Conservation (phyloP, 352 stramenopile genomes). For the Lagenidium sp. region DNA sequence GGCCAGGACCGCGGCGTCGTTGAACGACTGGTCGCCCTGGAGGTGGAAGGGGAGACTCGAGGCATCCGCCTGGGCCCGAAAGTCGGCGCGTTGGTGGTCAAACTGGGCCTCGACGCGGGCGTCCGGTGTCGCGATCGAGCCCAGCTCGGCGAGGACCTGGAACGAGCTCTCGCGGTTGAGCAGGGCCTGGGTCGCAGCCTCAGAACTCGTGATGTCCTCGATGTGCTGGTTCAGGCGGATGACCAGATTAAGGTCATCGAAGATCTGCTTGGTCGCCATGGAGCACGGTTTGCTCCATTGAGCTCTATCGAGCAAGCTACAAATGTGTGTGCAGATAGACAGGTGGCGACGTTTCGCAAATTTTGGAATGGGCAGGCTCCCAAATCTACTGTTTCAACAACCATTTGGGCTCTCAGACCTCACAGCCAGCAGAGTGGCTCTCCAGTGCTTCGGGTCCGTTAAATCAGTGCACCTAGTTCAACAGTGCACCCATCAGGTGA, state of each 20-base stretch:
- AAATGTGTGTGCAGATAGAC: too few relatives aligned
- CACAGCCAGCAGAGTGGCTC: too few relatives aligned
- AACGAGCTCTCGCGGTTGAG: slow-evolving; percentile 46
- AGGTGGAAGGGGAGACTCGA: slow-evolving; percentile 61
- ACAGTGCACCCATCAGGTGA: too few relatives aligned
- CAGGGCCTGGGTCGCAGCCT: slow-evolving; percentile 11
- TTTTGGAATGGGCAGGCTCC: too few relatives aligned
- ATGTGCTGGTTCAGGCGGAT: slow-evolving; percentile 66
- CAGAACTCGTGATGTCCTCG: slow-evolving; percentile 21
- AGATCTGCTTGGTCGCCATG: slow-evolving; percentile 45
- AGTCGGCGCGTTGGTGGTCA: slow-evolving; percentile 43
- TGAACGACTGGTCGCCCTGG: slow-evolving; percentile 58
- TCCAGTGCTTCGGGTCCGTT: too few relatives aligned
- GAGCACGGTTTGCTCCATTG: too few relatives aligned
- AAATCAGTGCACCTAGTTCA: too few relatives aligned
- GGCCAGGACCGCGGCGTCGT: slow-evolving; percentile 45
- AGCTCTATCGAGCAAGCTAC: too few relatives aligned
- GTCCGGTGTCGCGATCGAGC: slow-evolving; percentile 28
- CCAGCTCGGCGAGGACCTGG: slow-evolving; percentile 60
- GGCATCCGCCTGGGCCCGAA: slow-evolving; percentile 11
- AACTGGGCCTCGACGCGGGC: slow-evolving; percentile 48
- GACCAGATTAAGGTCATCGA: slow-evolving; percentile 67
- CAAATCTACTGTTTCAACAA: too few relatives aligned
- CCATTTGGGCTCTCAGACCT: too few relatives aligned
- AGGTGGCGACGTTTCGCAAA: too few relatives aligned